A percentile compares a stretch with the other conserved stretches of the same genome.
Conservation (phyloP, 1,284 basidiomycete genomes). For the Ceratobasidium sp. region DNA sequence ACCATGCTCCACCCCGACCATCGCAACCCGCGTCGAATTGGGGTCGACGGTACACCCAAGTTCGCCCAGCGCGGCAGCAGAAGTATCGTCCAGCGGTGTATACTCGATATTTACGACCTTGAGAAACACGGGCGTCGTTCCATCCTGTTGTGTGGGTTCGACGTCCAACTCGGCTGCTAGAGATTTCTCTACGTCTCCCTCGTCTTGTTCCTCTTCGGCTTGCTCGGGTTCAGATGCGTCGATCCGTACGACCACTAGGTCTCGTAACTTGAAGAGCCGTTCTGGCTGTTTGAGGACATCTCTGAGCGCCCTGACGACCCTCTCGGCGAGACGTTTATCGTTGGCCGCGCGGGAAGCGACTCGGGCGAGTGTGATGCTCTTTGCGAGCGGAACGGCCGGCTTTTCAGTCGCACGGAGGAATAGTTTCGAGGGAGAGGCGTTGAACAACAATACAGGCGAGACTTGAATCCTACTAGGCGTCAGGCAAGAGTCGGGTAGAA, state of each 20-base stretch:
- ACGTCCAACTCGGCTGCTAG: constrained; percentile 34
- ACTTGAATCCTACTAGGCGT: constrained; percentile 43
- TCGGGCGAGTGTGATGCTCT: constrained; percentile 77
- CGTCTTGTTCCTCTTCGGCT: constrained; percentile 48
- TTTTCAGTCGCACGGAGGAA: constrained; percentile 47
- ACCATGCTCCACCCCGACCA: constrained; percentile 77
- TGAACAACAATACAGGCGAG: constrained; percentile 67
- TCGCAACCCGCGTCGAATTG: constrained; percentile 73
- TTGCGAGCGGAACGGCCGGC: constrained; percentile 74
- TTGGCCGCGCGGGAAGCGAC: constrained; percentile 82
- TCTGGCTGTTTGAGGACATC: constrained; percentile 60
- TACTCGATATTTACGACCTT: constrained; percentile 79
- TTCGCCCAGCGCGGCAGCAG: constrained; percentile 65
- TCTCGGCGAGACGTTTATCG: constrained; percentile 73
- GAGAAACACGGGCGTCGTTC: constrained; percentile 64
- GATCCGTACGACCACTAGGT: constrained; percentile 8
- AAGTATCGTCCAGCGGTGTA: constrained; percentile 55
- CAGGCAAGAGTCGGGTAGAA: not conserved
- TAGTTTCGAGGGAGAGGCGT: constrained; percentile 51
- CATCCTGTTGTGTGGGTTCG: constrained; percentile 46
- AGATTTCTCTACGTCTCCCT: constrained; percentile 47
- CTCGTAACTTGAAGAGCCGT: constrained; percentile 41
- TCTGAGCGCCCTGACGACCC: constrained; percentile 74
- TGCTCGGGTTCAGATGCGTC: constrained; percentile 38
- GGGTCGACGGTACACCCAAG: constrained; percentile 88